Conservation (phyloP, 2,329 filamentous ascomycete species). For the Colletotrichum cereale region DNA sequence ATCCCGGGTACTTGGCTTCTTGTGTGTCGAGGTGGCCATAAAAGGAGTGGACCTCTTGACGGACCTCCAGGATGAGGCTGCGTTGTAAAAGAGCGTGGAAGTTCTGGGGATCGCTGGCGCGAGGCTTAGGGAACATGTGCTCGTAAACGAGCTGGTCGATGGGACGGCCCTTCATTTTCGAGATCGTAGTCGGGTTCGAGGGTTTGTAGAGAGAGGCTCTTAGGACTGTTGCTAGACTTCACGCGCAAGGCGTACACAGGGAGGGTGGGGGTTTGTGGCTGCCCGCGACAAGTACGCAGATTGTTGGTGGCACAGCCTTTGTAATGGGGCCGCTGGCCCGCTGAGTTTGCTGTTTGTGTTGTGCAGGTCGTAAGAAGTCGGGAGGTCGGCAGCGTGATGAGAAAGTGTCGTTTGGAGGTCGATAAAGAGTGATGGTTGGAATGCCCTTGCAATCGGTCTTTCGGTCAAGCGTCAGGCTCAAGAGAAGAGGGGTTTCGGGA, state of each 20-base stretch:
- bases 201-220: background rate
- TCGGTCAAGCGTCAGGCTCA: constrained; percentile 17
- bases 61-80: constrained; percentile 81
- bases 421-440: background rate
- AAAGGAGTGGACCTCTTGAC: constrained; percentile 82
- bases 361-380: background rate
- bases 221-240: background rate
- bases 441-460: constrained; percentile 4
- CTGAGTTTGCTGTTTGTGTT: background rate
- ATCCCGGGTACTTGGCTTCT: constrained; percentile 84
- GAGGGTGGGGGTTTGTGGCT: constrained; percentile 2
- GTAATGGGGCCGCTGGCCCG: background rate
- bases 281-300: background rate
- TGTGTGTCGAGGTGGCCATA: constrained; percentile 84
- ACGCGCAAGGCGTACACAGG: constrained; percentile 15
- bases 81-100: constrained; percentile 79
- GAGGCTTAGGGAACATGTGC: constrained; percentile 77
- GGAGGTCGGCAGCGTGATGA: background rate
- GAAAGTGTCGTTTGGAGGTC: background rate
- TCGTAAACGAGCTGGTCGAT: constrained; percentile 81
- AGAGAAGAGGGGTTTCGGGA: constrained; percentile 29
- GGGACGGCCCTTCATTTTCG: constrained; percentile 76
- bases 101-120: constrained; percentile 75
- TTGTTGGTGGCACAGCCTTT: constrained; percentile 1
- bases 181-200: background rate